These are phyloP conservation scores for Pleurotus giganteus DNA, from an alignment of 768 basidiomycete species.

Conservation along the genomic window DNA sequence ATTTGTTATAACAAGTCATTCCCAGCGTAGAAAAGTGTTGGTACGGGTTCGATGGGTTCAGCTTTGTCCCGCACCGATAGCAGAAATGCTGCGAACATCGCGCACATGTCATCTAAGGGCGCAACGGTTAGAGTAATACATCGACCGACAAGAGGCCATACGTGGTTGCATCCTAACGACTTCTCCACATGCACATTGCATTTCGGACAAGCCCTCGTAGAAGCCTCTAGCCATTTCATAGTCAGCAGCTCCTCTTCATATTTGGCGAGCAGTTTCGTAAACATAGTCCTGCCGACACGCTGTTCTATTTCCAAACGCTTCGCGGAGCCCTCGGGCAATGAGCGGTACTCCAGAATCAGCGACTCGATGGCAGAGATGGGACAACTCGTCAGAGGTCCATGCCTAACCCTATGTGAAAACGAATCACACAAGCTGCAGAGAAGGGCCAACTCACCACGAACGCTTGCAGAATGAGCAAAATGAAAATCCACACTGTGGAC, in stretches of 20 bases:
- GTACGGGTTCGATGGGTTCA: constrained; percentile 56
- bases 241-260: constrained; percentile 77
- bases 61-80: constrained; percentile 67
- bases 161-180: constrained; percentile 84
- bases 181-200: constrained; percentile 77
- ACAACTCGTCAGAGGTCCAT: constrained; percentile 75
- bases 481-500: constrained; percentile 66
- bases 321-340: constrained; percentile 47
- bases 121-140: constrained; percentile 11
- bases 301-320: constrained; percentile 54
- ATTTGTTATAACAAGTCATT: constrained; percentile 54
- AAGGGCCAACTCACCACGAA: constrained; percentile 56
- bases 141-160: constrained; percentile 26
- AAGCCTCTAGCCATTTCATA: constrained; percentile 65
- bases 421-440: not conserved
- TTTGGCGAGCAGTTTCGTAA: constrained; percentile 56
- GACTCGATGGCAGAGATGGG: constrained; percentile 64
- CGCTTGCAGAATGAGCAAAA: constrained; percentile 84
- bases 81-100: constrained; percentile 80
- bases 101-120: constrained; percentile 69
- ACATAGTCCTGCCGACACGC: constrained; percentile 59
- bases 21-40: constrained; percentile 61
- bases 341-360: constrained; percentile 67
- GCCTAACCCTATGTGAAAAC: constrained; percentile 47
- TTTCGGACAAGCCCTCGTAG: constrained; percentile 71